These are phyloP conservation scores for Syzygium jambos DNA, from an alignment of 345 rosid genomes.

Conservation along the genomic window DNA sequence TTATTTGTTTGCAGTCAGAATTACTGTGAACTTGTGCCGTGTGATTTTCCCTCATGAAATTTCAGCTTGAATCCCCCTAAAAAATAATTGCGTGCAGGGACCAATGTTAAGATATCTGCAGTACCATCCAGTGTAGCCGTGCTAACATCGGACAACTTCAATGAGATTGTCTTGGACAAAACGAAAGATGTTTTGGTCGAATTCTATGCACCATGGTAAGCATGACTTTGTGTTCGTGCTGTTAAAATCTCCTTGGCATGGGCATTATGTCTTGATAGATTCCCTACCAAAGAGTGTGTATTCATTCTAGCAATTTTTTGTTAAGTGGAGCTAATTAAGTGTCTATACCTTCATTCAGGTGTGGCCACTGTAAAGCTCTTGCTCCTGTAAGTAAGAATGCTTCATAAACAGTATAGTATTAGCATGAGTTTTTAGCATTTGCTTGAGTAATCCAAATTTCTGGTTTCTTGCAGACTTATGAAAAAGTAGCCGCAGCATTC, in stretches of 20 bases:
- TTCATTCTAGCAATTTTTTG: background rate
- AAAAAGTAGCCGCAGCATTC: constrained; percentile 84
- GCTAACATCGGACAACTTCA: constrained; percentile 67
- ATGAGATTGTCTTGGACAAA: constrained; percentile 73
- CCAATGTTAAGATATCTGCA: constrained; percentile 81
- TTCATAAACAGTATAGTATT: background rate
- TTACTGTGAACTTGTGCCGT: background rate
- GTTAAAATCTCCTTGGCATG: background rate
- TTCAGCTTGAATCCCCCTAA: background rate
- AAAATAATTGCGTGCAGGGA: constrained; percentile 39
- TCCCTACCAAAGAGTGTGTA: background rate
- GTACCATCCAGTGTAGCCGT: constrained; percentile 67
- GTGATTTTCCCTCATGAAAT: background rate
- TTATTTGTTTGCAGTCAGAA: background rate
- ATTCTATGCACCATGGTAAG: constrained; percentile 97
- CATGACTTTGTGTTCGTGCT: background rate
- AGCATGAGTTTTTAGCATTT: background rate
- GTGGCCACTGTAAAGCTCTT: constrained; percentile 96
- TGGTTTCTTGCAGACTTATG: constrained; percentile 48
- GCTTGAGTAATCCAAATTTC: background rate
- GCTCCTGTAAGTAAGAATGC: constrained; percentile 70
- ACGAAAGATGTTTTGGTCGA: constrained; percentile 93
- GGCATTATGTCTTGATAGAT: background rate
- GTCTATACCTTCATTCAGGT: constrained; percentile 39
- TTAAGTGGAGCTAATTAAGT: background rate